Conservation (phyloP, 768 basidiomycete species). For the Phlegmacium glaucopus region DNA sequence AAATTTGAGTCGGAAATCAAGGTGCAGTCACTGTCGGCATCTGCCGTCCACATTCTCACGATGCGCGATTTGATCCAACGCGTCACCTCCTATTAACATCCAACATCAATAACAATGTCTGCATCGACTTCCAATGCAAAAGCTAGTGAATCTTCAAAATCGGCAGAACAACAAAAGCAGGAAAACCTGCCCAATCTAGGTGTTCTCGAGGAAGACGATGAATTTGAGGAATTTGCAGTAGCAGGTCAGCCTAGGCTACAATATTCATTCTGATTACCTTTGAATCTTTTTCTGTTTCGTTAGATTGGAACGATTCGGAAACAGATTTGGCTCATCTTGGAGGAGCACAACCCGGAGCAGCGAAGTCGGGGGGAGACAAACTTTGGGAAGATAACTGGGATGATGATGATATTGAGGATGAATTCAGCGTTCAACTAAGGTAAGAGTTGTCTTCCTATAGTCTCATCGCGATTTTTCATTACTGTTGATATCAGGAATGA, state of each 20-base stretch:
- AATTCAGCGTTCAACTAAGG: constrained; percentile 95
- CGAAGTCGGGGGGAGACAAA: constrained; percentile 81
- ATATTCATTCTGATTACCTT: neutral
- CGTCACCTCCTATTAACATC: constrained; percentile 15
- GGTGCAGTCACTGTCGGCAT: no score
- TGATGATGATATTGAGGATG: constrained; percentile 97
- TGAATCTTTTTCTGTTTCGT: neutral
- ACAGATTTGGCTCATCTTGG: constrained; percentile 79
- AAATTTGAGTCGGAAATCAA: no score
- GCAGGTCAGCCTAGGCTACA: constrained; percentile 53
- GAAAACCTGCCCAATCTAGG: constrained; percentile 64
- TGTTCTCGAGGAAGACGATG: constrained; percentile 95
- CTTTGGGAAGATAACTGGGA: constrained; percentile 99
- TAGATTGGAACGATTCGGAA: constrained; percentile 87
- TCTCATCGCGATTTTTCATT: neutral
- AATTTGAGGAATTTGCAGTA: constrained; percentile 90
- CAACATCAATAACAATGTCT: constrained; percentile 22
- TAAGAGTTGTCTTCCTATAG: constrained; percentile 34
- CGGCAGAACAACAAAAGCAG: constrained; percentile 41
- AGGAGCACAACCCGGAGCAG: constrained; percentile 69
- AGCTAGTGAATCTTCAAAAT: constrained; percentile 33
- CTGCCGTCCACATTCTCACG: constrained; percentile 18
- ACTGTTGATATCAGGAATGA: constrained; percentile 45
- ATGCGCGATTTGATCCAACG: constrained; percentile 22
- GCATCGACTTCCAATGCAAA: constrained; percentile 49